Conservation (phyloP, 2,329 filamentous ascomycete genomes). For the Fusarium brachygibbosum region DNA sequence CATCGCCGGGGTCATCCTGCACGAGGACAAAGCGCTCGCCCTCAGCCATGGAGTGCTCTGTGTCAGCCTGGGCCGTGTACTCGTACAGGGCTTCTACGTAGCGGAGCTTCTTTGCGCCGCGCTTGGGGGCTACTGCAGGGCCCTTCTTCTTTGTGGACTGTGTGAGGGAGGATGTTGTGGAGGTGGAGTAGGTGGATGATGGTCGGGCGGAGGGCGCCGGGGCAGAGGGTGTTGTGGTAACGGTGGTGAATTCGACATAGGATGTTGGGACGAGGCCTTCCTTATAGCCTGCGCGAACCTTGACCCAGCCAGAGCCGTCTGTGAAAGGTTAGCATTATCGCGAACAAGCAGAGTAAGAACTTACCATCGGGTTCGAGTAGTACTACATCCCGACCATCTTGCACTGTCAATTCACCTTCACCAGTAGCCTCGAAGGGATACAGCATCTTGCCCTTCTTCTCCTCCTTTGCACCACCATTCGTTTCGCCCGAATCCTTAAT, state of each 20-base stretch:
- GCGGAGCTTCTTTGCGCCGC: conserved; percentile 92
- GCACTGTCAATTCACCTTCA: conserved; percentile 83
- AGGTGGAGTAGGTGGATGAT: conserved; percentile 82
- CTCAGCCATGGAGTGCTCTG: conserved; percentile 90
- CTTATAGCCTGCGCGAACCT: conserved; percentile 79
- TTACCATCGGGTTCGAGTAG: conserved; percentile 91
- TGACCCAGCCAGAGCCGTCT: conserved; percentile 95
- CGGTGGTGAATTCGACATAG: conserved; percentile 79
- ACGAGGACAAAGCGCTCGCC: conserved; percentile 94
- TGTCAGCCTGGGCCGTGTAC: conserved; percentile 86
- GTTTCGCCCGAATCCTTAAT: conserved; percentile 72
- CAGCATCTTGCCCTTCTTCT: conserved; percentile 85
- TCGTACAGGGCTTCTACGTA: conserved; percentile 96
- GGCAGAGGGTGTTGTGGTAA: conserved; percentile 56
- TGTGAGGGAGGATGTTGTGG: conserved; percentile 58
- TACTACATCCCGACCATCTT: conserved; percentile 81
- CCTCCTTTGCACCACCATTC: conserved; percentile 58
- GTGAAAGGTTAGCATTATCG: conserved; percentile 32
- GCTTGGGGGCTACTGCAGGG: conserved; percentile 88
- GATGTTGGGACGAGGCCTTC: conserved; percentile 89
- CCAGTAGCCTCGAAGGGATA: conserved; percentile 86
- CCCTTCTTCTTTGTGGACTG: conserved; percentile 81
- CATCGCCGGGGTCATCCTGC: conserved; percentile 89
- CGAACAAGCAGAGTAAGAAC: conserved; percentile 46
- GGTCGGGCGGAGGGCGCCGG: conserved; percentile 69